Base-by-base conservation (phyloP, 345 rosid genomes). In the Cardamine occulta region DNA sequence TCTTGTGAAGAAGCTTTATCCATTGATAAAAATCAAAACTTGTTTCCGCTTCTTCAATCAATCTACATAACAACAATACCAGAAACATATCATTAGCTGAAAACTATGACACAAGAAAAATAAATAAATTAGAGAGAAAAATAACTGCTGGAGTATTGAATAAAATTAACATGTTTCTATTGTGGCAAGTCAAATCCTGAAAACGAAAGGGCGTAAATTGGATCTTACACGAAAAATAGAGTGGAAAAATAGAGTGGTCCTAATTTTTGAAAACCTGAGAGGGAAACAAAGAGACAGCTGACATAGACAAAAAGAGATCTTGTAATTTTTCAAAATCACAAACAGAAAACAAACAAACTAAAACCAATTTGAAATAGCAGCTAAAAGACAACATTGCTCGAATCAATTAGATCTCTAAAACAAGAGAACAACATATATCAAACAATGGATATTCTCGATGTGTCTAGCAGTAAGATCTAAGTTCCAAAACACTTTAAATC, bases 1-100 rank as follows among this genome's bases (percentile, higher is more conserved):
- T 96, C 96, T 1, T 86, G 80, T 58, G 96, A 86, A 13, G 96
- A 84, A 29, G 74, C 86, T 85, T 93, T 91, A 52, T 87, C 99
- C 99, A 93, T 96, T 19, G 42, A 39, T 3, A 23, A 29, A 44
- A 29, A 15, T 10, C 57, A 66, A 71, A 37, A 37, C 69, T 65
- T 65, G 70, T 32, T 11, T 6, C 23, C 5, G 29, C 53, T 66
- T 66, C 60, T 66, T 57, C 18, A 19, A 37, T 34, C 45, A 62
- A 44, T 69, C 75, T 69, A 45, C 47, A 44, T 12, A 54, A 42
- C 18, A 75, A 1, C 35, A 67, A 68, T 19, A 68, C 35, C 47
- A 61, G 61, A 32, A 31, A 19, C 78, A 65, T 15, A 65, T 65
- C 66, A 56, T 45, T 47, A 74, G 17, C 35, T 63, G 14, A 62